Conservation (phyloP, 352 stramenopile genomes). For the Globisporangium echinulatum region DNA sequence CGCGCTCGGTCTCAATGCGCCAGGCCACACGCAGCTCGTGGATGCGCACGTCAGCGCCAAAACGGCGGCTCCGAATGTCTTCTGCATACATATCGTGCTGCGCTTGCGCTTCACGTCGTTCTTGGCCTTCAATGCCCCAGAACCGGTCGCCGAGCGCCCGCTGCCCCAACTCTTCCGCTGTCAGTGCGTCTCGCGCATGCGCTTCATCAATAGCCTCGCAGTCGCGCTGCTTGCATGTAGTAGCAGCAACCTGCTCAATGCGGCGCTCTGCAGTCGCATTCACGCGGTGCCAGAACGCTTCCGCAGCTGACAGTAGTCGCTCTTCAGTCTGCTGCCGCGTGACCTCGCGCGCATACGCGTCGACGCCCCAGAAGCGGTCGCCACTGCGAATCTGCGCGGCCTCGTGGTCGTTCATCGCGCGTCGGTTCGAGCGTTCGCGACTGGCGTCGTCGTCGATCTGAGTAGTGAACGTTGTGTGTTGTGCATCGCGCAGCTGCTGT, state of each 20-base stretch:
- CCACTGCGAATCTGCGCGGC: constrained; percentile 34
- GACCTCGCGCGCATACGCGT: constrained; percentile 35
- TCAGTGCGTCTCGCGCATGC: constrained; percentile 26
- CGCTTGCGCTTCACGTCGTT: constrained; percentile 23
- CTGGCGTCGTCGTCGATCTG: constrained; percentile 17
- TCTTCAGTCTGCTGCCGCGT: constrained; percentile 33
- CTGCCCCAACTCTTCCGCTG: constrained; percentile 30
- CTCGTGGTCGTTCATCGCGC: constrained; percentile 53
- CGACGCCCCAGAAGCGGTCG: constrained; percentile 49
- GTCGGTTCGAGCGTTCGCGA: constrained; percentile 24
- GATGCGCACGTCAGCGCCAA: constrained; percentile 20
- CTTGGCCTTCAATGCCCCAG: constrained; percentile 59
- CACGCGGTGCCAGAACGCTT: constrained; percentile 37
- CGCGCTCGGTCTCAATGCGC: constrained; percentile 23
- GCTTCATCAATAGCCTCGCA: constrained; percentile 12
- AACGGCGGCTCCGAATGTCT: constrained; percentile 26
- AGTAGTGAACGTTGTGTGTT: constrained; percentile 17
- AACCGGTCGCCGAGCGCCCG: constrained; percentile 40
- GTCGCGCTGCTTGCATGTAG: too few species aligned
- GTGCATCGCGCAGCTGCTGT: constrained; percentile 14
- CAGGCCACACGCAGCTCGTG: constrained; percentile 26
- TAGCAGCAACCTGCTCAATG: too few species aligned
- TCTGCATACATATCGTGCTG: constrained; percentile 33
- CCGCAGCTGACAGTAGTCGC: constrained; percentile 28
- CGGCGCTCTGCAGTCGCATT: constrained; percentile 16